Conservation (phyloP, 345 rosid species). For the Eutrema heterophyllum region DNA sequence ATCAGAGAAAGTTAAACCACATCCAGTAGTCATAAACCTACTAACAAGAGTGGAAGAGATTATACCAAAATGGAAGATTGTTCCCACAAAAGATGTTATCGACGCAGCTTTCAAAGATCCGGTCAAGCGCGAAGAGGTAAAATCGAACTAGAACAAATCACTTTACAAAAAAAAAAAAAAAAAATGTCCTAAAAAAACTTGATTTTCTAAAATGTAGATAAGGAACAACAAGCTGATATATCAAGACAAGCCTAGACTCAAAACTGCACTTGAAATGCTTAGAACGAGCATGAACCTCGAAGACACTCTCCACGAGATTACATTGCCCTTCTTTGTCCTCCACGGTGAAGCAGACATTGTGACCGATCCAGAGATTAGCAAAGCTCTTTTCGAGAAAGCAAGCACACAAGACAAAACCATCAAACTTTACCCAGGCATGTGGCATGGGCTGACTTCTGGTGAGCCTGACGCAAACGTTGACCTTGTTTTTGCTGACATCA, state of each 20-base stretch:
- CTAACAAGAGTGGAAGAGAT: conserved; percentile 75
- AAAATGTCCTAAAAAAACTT: not conserved
- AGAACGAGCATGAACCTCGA: conserved; percentile 85
- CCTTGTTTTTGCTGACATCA: conserved; percentile 67
- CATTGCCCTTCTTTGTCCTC: conserved; percentile 68
- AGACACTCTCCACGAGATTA: conserved; percentile 60
- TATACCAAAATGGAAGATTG: conserved; percentile 97
- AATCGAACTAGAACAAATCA: not conserved
- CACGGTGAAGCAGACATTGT: conserved; percentile 96
- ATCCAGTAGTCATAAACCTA: conserved; percentile 69
- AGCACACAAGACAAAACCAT: conserved; percentile 79
- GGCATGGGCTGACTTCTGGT: conserved; percentile 86
- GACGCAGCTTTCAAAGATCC: conserved; percentile 82
- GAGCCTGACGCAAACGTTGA: conserved; percentile 74
- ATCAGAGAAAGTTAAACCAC: conserved; percentile 95
- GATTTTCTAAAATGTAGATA: conserved; percentile 33
- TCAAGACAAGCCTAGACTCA: conserved; percentile 93
- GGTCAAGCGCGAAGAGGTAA: conserved; percentile 70
- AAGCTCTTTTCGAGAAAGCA: conserved; percentile 66
- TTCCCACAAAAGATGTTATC: conserved; percentile 86
- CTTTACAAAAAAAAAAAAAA: not conserved
- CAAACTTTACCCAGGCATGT: conserved; percentile 83
- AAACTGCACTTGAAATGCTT: conserved; percentile 93
- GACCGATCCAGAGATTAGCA: conserved; percentile 96
- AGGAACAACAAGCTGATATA: conserved; percentile 89